A percentile compares a stretch with the other conserved stretches of the same genome.
Conservation (phyloP, 176 grass and related monocot species). For the Pontederia crassipes region DNA sequence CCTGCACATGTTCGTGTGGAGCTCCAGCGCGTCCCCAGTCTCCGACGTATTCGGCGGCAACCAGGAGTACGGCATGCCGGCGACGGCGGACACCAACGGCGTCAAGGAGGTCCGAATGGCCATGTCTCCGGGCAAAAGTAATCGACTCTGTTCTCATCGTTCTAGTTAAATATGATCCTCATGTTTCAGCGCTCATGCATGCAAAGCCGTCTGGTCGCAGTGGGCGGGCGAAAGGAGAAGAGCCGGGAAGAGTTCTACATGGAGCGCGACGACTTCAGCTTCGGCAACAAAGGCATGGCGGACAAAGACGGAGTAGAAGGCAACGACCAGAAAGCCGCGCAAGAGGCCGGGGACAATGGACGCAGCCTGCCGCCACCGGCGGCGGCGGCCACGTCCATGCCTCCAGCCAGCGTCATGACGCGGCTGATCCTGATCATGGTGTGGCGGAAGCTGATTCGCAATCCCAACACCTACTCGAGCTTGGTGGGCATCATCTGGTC, state of each 20-base stretch:
- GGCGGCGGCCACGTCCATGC: background rate
- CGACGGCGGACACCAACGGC: background rate
- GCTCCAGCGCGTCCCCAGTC: slow-evolving; percentile 92
- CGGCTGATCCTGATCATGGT: slow-evolving; percentile 2
- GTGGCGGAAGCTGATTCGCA: slow-evolving; percentile 3
- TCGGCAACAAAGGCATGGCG: background rate
- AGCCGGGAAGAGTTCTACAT: background rate
- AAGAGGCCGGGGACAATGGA: background rate
- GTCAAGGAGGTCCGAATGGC: background rate
- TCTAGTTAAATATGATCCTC: too few species aligned
- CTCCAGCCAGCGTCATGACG: background rate
- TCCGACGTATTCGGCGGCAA: slow-evolving; percentile 83
- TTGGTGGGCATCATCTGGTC: background rate
- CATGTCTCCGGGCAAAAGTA: background rate
- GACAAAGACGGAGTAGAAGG: background rate
- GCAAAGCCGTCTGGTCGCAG: background rate
- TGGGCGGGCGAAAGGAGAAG: background rate
- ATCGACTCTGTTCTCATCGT: too few species aligned
- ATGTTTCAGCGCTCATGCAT: too few species aligned
- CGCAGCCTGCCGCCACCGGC: background rate
- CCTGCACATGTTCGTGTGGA: slow-evolving; percentile 99
- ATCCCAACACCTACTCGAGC: slow-evolving; percentile 1
- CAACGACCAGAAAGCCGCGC: background rate
- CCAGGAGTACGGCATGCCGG: background rate
- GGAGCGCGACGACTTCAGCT: background rate